Conservation (phyloP, 2,329 filamentous ascomycete species). For the Curvularia spicifera region DNA sequence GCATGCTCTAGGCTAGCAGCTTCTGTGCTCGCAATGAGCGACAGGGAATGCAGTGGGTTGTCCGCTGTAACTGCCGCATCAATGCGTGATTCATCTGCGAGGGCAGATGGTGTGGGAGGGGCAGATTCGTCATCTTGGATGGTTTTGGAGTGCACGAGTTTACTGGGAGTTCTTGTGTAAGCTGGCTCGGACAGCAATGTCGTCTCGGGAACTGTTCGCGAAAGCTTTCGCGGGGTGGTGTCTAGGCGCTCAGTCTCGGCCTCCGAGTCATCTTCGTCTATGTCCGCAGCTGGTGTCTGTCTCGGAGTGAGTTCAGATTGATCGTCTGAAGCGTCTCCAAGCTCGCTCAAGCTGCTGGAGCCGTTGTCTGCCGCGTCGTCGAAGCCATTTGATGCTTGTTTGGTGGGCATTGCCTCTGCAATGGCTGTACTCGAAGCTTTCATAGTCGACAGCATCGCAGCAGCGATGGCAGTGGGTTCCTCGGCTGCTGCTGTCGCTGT, state of each 20-base stretch:
- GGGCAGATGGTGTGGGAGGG: slow-evolving; percentile 37
- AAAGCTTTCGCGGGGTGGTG: slow-evolving; percentile 76
- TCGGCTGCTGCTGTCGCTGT: slow-evolving; percentile 14
- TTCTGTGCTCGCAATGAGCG: slow-evolving; percentile 41
- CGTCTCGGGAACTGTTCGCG: slow-evolving; percentile 42
- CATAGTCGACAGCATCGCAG: slow-evolving; percentile 36
- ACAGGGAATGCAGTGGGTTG: slow-evolving; percentile 42
- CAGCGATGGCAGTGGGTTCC: slow-evolving; percentile 20
- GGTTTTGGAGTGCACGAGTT: slow-evolving; percentile 44
- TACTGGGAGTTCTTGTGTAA: slow-evolving; percentile 48
- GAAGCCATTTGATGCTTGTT: slow-evolving; percentile 23
- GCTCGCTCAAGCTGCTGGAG: slow-evolving; percentile 92
- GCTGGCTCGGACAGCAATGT: slow-evolving; percentile 43
- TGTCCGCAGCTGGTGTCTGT: slow-evolving; percentile 28
- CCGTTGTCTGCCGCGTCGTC: slow-evolving; percentile 63
- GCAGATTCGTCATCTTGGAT: slow-evolving; percentile 40
- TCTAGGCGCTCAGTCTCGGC: slow-evolving; percentile 94
- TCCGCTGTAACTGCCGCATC: slow-evolving; percentile 27
- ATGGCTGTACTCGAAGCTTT: slow-evolving; percentile 30
- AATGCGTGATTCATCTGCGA: slow-evolving; percentile 23
- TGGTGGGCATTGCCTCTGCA: slow-evolving; percentile 22
- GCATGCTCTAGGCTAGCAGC: slow-evolving; percentile 39
- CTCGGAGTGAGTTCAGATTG: slow-evolving; percentile 46
- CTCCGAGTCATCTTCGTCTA: slow-evolving; percentile 73
- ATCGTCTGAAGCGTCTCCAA: slow-evolving; percentile 78